Evolutionary conservation across 306 rosid genomes (phyloP).

Genomic region (Trichosanthes cucumerina): DNA sequence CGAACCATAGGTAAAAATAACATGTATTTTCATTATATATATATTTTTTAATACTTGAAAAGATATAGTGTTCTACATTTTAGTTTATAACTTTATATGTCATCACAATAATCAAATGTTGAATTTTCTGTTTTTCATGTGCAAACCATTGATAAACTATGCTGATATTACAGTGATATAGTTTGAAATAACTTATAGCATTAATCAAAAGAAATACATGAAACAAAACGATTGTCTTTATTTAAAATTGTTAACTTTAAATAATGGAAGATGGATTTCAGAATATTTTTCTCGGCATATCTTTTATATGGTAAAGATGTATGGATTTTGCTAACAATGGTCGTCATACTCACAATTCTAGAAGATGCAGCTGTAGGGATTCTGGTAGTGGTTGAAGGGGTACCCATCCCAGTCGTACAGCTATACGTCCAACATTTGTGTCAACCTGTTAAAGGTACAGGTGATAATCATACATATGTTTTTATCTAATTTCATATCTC

Average conservation of each 20-base stretch:
- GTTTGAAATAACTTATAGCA: not conserved
- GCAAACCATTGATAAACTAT: not conserved
- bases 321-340: constrained; percentile 2
- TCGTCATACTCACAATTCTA: constrained; percentile 68
- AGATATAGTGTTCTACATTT: not conserved
- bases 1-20: not conserved
- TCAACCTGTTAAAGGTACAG: constrained; percentile 59
- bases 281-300: not conserved
- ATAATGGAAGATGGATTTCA: not conserved
- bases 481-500: constrained; percentile 11
- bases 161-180: not conserved
- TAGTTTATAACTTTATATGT: not conserved
- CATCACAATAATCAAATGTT: not conserved
- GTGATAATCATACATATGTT: constrained; percentile 17
- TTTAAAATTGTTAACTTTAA: not conserved
- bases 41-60: not conserved
- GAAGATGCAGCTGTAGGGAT: constrained; percentile 95
- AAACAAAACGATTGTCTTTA: not conserved
- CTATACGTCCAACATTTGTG: constrained; percentile 99
- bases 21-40: not conserved
- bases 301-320: not conserved
- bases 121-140: not conserved
- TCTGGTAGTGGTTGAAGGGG: constrained; percentile 99
- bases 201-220: not conserved
- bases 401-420: constrained; percentile 98